Percentiles rank a stretch among this genome's conserved stretches.
These are phyloP conservation scores for Phellopilus nigrolimitatus DNA, from an alignment of 1,284 basidiomycete species.

Conservation along the genomic window DNA sequence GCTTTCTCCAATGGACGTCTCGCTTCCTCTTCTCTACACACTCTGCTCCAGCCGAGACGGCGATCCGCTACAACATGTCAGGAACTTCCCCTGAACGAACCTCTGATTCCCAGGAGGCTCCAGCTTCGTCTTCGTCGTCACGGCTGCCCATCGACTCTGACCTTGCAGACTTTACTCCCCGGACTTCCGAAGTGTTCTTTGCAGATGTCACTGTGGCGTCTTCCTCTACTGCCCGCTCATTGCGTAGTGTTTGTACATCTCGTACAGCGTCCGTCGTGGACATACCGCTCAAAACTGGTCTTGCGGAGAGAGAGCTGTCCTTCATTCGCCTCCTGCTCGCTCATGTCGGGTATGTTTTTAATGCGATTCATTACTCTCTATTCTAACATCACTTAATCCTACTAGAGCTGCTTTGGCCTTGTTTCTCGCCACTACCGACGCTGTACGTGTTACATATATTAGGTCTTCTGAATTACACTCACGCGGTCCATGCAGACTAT, in stretches of 20 bases:
- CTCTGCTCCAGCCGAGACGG: not conserved
- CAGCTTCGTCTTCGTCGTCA: not conserved
- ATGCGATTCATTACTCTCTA: slow-evolving; percentile 14
- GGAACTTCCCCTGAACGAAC: no score
- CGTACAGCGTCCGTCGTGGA: slow-evolving; percentile 13
- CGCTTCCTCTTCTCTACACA: slow-evolving; percentile 4
- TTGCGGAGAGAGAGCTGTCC: slow-evolving; percentile 12
- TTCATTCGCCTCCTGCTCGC: slow-evolving; percentile 27
- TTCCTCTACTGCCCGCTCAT: not conserved
- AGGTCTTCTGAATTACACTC: not conserved
- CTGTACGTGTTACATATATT: slow-evolving; percentile 43
- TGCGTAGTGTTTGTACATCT: slow-evolving; percentile 9
- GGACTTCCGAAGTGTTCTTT: not conserved
- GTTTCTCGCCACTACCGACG: slow-evolving; percentile 78
- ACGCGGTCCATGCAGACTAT: slow-evolving; percentile 51
- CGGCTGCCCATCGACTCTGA: not conserved
- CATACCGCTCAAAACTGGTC: not conserved
- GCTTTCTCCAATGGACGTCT: not conserved
- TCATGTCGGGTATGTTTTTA: slow-evolving; percentile 29
- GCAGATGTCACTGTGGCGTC: not conserved
- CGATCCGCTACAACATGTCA: slow-evolving; percentile 3
- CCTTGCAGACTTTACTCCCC: not conserved
- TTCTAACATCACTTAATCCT: slow-evolving; percentile 14
- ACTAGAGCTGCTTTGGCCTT: slow-evolving; percentile 65
- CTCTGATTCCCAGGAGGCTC: not conserved